Base-by-base conservation (phyloP, 1,284 basidiomycete genomes). In the Leucoagaricus sp. region DNA sequence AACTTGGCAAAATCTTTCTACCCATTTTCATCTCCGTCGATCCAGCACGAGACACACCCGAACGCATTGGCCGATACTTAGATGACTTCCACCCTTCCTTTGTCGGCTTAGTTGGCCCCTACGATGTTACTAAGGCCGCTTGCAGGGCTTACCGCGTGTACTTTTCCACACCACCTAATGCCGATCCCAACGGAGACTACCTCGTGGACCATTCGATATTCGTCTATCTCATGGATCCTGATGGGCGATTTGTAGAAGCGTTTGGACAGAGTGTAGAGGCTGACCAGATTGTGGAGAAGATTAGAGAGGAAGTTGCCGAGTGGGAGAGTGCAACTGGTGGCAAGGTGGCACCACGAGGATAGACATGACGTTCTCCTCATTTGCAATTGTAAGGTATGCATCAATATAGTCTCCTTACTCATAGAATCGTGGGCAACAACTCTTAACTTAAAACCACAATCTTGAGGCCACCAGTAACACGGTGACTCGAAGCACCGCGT, bases 61-160 rank as follows among this genome's bases (percentile, higher is more conserved):
- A 75, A 0, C 82, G 82, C 47, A 80, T 89, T 62, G 75, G 76
- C 40, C 77, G 73, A 60, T 90, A 88, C 68, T 78, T 89, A 13
- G 61, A 77, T 67, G 95, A 97, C 67, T 99, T 99, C 75, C 96
- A 98, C 71, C 90, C 95, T 0, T 83, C 88, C 10, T 89, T 97
- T 67, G 73, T 96, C 49, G 96, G 96, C 9, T 81, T 99, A 49
- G 91, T 90, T 1, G 96, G 97, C 13, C 77, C 87, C 34, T 98
- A 95, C 67, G 85, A 87, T n/a, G 80, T 84, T 23, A 89, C 92
- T 61, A 98, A 98, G 72, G 80, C 86, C 38, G 85, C 89, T 12
- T 98, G 96, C 82, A 97, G 96, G 74, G 86, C 89, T 34, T 99
- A 96, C 74, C 88, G 97, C 29, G 96, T 99, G 34, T 99, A 99